These are phyloP conservation scores for Cyclostephanos tholiformis DNA, from an alignment of 108 stramenopile genomes.

Conservation along the genomic window DNA sequence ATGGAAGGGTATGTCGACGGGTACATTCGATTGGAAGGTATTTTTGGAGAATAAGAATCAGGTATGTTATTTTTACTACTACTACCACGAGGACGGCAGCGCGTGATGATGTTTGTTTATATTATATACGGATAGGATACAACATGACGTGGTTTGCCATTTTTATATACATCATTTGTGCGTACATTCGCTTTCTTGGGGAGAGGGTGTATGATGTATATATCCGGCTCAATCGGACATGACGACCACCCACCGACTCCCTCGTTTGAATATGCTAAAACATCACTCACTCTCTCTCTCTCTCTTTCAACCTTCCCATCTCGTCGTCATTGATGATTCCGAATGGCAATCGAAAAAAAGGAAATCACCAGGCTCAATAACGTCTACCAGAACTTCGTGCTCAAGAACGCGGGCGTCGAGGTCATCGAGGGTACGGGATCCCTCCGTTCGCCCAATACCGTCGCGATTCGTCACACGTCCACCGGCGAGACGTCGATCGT, in stretches of 20 bases:
- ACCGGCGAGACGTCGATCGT: slow-evolving; percentile 43
- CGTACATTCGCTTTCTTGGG: no score
- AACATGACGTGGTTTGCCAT: no score
- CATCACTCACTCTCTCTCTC: neutral
- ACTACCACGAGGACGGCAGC: no score
- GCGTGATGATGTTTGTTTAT: no score
- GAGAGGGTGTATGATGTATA: no score
- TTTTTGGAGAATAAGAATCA: slow-evolving; percentile 65
- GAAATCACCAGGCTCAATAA: slow-evolving; percentile 72
- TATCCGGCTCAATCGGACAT: no score
- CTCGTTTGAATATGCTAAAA: no score
- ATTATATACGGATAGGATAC: no score
- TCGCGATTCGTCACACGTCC: slow-evolving; percentile 25
- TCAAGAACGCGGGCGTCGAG: slow-evolving; percentile 49
- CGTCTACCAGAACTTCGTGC: slow-evolving; percentile 58
- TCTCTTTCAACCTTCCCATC: neutral
- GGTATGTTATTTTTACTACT: no score
- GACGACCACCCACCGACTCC: no score
- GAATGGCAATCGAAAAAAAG: neutral
- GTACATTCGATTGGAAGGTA: slow-evolving; percentile 63
- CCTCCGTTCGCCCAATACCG: slow-evolving; percentile 24
- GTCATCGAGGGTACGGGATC: slow-evolving; percentile 54
- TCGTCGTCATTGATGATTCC: no score
- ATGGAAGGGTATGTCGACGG: slow-evolving; percentile 60
- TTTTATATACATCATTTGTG: neutral